Evolutionary conservation across 176 grass and related monocot species (phyloP).

Genomic region (Carex parvula): DNA sequence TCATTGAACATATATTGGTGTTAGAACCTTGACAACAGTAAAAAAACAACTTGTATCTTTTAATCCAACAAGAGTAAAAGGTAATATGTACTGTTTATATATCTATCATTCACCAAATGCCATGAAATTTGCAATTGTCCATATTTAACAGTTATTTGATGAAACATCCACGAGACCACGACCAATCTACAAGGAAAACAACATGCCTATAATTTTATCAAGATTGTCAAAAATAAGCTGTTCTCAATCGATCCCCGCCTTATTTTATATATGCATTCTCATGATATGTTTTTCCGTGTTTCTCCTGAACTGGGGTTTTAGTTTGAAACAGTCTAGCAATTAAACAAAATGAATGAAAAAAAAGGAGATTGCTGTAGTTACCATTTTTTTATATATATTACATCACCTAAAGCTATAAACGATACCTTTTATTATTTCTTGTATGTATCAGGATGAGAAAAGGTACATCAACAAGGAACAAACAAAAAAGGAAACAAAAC

Average conservation of each 20-base stretch:
- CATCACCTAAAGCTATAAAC: not conserved
- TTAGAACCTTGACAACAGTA: too few species aligned
- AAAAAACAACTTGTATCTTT: too few species aligned
- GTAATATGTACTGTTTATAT: too few species aligned
- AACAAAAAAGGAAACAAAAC: constrained; percentile 5
- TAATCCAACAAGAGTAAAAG: too few species aligned
- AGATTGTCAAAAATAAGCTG: too few species aligned
- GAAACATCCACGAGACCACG: too few species aligned
- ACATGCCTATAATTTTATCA: too few species aligned
- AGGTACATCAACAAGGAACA: constrained; percentile 8
- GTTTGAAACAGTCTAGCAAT: not conserved
- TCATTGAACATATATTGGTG: too few species aligned
- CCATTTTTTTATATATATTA: not conserved
- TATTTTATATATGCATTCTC: not conserved
- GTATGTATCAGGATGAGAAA: constrained; percentile 30
- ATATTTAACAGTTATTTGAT: too few species aligned
- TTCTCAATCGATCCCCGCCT: not conserved
- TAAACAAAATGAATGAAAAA: not conserved
- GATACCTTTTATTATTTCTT: constrained; percentile 1
- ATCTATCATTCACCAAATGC: too few species aligned
- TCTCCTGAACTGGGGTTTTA: not conserved
- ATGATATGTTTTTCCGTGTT: not conserved
- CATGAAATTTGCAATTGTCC: too few species aligned
- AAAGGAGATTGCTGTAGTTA: not conserved
- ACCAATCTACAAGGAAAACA: too few species aligned